Evolutionary conservation across 2,329 filamentous ascomycete genomes (phyloP).

Genomic region (Aspergillus japonicus): DNA sequence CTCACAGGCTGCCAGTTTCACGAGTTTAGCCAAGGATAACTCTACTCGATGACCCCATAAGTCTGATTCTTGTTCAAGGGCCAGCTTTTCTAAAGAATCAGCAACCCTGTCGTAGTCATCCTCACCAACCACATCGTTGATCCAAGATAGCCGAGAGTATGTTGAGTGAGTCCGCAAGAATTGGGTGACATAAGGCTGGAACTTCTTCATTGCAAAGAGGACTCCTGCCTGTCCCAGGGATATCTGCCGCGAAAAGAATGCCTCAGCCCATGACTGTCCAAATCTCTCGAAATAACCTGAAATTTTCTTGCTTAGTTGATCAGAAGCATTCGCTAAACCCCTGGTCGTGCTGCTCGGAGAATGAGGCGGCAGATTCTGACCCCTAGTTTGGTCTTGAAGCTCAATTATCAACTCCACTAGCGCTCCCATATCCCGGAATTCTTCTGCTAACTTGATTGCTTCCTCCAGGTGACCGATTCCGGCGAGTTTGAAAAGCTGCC

Average conservation of each 20-base stretch:
- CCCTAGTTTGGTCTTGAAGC: conserved; percentile 39
- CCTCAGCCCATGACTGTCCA: conserved; percentile 56
- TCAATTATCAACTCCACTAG: conserved; percentile 54
- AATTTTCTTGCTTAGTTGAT: conserved; percentile 39
- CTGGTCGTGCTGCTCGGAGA: conserved; percentile 14
- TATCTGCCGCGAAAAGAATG: conserved; percentile 78
- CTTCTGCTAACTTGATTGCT: conserved; percentile 62
- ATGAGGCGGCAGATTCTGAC: conserved; percentile 18
- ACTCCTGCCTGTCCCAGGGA: conserved; percentile 63
- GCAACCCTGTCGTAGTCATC: conserved; percentile 73
- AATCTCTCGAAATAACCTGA: conserved; percentile 52
- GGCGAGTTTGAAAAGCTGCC: conserved; percentile 48
- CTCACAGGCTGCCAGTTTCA: conserved; percentile 64
- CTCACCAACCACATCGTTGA: conserved; percentile 82
- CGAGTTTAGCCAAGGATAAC: conserved; percentile 82
- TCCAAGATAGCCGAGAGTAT: conserved; percentile 83
- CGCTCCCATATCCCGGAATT: conserved; percentile 61
- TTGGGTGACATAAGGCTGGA: conserved; percentile 69
- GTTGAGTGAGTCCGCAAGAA: conserved; percentile 72
- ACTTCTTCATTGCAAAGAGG: conserved; percentile 68
- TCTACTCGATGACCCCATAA: conserved; percentile 94
- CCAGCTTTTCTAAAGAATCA: conserved; percentile 67
- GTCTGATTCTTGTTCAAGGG: conserved; percentile 69
- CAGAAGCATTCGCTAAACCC: conserved; percentile 28
- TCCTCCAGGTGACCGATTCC: conserved; percentile 56